Conservation (phyloP, 1,284 basidiomycete genomes). For the Wolfiporia cocos region DNA sequence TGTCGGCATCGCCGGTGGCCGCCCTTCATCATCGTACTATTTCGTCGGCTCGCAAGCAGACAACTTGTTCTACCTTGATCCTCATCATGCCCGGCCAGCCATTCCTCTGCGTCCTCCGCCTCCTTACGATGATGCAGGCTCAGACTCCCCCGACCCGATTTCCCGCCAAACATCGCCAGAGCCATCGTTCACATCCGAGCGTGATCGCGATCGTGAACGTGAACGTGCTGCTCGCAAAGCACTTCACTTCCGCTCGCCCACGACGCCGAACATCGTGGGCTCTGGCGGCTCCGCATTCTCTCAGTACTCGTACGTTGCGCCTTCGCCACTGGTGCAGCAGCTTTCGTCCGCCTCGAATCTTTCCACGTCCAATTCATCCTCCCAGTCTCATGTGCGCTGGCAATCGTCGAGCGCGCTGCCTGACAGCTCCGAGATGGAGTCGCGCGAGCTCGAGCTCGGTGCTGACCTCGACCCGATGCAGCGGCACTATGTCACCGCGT, state of each 20-base stretch:
- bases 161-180: slow-evolving; percentile 24
- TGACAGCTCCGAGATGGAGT: slow-evolving; percentile 32
- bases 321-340: slow-evolving; percentile 56
- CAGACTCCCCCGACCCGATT: too few relatives aligned
- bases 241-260: slow-evolving; percentile 33
- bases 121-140: slow-evolving; percentile 9
- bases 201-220: too few relatives aligned
- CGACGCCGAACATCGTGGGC: slow-evolving; percentile 48
- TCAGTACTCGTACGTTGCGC: slow-evolving; percentile 43
- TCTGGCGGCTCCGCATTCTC: slow-evolving; percentile 51
- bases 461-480: slow-evolving; percentile 39
- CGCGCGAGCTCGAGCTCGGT: too few relatives aligned
- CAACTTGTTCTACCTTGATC: slow-evolving; percentile 93
- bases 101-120: slow-evolving; percentile 65
- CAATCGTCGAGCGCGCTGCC: slow-evolving; percentile 24
- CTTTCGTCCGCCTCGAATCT: slow-evolving; percentile 35
- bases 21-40: slow-evolving; percentile 95
- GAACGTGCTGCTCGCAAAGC: slow-evolving; percentile 25
- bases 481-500: slow-evolving; percentile 61
- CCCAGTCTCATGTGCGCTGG: slow-evolving; percentile 28
- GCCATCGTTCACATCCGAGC: slow-evolving; percentile 12
- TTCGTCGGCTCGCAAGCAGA: slow-evolving; percentile 92
- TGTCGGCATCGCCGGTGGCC: slow-evolving; percentile 93
- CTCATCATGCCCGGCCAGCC: slow-evolving; percentile 83
- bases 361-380: slow-evolving; percentile 26